These are phyloP conservation scores for Secale cereale DNA, from an alignment of 176 grass and related monocot species.

Conservation along the genomic window DNA sequence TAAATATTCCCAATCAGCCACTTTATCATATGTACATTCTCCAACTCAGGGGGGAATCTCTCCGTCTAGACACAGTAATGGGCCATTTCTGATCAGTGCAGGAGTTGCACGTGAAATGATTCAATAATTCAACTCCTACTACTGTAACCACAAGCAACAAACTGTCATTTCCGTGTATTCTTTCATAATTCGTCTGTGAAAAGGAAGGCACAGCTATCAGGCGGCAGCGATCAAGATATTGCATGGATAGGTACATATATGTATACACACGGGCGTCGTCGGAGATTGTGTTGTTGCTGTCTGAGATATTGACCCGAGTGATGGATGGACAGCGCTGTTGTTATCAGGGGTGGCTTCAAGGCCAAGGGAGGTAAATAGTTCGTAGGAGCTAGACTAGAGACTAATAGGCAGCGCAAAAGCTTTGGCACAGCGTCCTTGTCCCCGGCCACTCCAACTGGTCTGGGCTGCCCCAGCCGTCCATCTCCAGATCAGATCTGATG, in stretches of 20 bases:
- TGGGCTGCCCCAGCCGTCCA: constrained; percentile 34
- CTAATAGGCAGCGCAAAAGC: neutral
- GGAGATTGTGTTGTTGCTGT: constrained; percentile 33
- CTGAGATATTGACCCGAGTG: neutral
- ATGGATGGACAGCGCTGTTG: constrained; percentile 20
- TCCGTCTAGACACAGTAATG: neutral
- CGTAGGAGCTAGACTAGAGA: neutral
- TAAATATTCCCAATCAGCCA: neutral
- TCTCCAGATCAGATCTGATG: constrained; percentile 40
- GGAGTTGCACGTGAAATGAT: neutral
- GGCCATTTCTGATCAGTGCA: neutral
- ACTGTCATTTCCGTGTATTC: neutral
- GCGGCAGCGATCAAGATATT: constrained; percentile 28
- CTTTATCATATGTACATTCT: neutral
- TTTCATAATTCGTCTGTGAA: neutral
- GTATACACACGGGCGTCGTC: constrained; percentile 12
- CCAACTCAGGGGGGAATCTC: neutral
- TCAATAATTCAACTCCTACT: neutral
- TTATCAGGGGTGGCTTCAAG: constrained; percentile 36
- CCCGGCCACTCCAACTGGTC: constrained; percentile 17
- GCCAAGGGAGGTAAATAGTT: constrained; percentile 25
- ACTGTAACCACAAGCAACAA: neutral
- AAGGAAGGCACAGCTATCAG: constrained; percentile 20
- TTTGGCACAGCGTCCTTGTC: constrained; percentile 39
- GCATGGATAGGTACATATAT: constrained; percentile 43